Base-by-base conservation (phyloP, 495 filamentous ascomycete genomes). In the Niebla homalea region DNA sequence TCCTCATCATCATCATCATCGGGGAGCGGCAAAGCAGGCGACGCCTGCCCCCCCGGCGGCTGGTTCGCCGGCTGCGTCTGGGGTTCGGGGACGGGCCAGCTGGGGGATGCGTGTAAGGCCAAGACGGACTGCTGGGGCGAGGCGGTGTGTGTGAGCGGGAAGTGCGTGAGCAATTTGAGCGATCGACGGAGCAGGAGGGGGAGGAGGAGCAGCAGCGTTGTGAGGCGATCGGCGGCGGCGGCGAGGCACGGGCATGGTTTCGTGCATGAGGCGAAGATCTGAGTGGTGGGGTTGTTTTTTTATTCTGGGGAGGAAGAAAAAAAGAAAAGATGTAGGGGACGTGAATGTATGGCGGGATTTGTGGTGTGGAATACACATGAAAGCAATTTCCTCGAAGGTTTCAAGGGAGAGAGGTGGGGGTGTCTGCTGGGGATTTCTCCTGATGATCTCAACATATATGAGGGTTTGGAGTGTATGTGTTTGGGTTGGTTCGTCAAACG, bases 111-210 rank as follows among this genome's bases (percentile, higher is more conserved):
- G 8, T 51, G 49, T 14, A 46, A 0, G 0, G n/a, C 32, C 25
- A 51, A 36, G 26, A 45, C 40, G 36, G 48, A 50, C 7, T 50
- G 48, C n/a, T 50, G 25, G 7, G 48, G 48, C 21, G 48, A 43
- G 6, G 5, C 32, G 35, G 29, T 50, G 35, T 50, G 48, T 18
- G 36, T 40, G 36, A 36, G 35, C 1, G 37, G 48, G 48, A 41
- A 41, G 12, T 41, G 39, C 21, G 39, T 41, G 18, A 22, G 21
- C 21, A 41, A 41, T 22, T 2, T 41, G 18, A 18, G 39, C 15
- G 39, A 22, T 19, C 21, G 21, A 8, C 16, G 39, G 39, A 22
- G 21, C 18, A 41, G 39, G 39, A 8, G 39, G 39, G 16, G 36
- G 36, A 16, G 36, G 36, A 16, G 36, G 16, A 16, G 36, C 10